Percentiles rank a stretch among this genome's conserved stretches.
These are phyloP conservation scores for Plasmopara halstedii DNA, from an alignment of 352 stramenopile species.

Conservation along the genomic window DNA sequence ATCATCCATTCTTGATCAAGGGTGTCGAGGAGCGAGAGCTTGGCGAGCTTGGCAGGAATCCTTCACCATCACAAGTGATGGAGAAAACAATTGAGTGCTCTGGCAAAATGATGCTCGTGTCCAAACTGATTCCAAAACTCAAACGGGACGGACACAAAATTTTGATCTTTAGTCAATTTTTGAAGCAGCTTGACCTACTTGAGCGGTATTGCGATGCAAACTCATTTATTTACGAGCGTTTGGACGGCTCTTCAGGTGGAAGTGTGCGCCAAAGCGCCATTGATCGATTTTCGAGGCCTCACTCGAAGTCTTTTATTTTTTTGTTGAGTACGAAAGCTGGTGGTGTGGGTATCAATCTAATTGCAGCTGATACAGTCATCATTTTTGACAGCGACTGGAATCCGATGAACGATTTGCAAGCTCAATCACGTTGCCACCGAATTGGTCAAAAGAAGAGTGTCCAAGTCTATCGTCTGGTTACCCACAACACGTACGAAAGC, in stretches of 20 bases:
- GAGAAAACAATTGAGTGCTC: slow-evolving; percentile 81
- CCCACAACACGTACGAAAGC: slow-evolving; percentile 98
- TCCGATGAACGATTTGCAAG: slow-evolving; percentile 91
- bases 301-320: slow-evolving; percentile 97
- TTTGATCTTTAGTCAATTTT: slow-evolving; percentile 94
- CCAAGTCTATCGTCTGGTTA: slow-evolving; percentile 97
- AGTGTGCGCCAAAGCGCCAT: slow-evolving; percentile 91
- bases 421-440: slow-evolving; percentile 90
- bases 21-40: slow-evolving; percentile 85
- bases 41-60: slow-evolving; percentile 54
- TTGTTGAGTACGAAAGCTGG: slow-evolving; percentile 97
- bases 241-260: slow-evolving; percentile 88
- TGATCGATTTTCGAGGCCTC: slow-evolving; percentile 93
- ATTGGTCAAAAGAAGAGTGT: slow-evolving; percentile 99
- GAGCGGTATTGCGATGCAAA: slow-evolving; percentile 90
- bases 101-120: slow-evolving; percentile 87
- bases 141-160: slow-evolving; percentile 90
- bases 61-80: slow-evolving; percentile 51
- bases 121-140: slow-evolving; percentile 87
- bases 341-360: slow-evolving; percentile 97
- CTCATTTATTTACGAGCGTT: slow-evolving; percentile 79
- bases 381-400: slow-evolving; percentile 99
- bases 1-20: slow-evolving; percentile 99
- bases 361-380: slow-evolving; percentile 98
- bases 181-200: slow-evolving; percentile 90